Percentiles rank a stretch among this genome's conserved stretches.
Conservation (phyloP, 371 early-diverging fungal species). For the Mucor mucedo region DNA sequence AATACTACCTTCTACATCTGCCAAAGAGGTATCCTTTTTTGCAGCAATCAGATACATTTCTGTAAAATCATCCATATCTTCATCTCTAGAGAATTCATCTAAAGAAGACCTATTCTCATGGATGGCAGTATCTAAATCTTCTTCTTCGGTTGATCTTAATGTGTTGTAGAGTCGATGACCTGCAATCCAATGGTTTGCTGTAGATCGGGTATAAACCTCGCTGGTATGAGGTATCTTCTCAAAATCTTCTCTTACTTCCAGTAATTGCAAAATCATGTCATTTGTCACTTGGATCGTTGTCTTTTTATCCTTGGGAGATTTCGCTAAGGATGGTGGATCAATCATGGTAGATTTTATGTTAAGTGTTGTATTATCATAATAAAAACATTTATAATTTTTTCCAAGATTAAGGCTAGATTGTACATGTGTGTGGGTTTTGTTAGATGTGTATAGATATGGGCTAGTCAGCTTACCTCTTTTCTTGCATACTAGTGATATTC, state of each 20-base stretch:
- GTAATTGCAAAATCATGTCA: slow-evolving; percentile 52
- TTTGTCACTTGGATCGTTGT: slow-evolving; percentile 36
- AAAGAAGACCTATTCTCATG: slow-evolving; percentile 19
- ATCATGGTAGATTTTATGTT: slow-evolving; percentile 47
- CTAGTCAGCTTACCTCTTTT: slow-evolving; percentile 39
- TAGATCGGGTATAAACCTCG: slow-evolving; percentile 68
- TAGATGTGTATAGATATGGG: neutral
- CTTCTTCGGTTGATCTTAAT: slow-evolving; percentile 16
- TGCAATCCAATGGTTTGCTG: slow-evolving; percentile 65
- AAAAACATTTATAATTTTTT: slow-evolving; percentile 50
- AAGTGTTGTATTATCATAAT: slow-evolving; percentile 47
- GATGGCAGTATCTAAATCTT: slow-evolving; percentile 6
- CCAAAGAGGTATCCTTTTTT: slow-evolving; percentile 63
- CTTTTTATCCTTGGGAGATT: slow-evolving; percentile 18
- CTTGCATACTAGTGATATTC: slow-evolving; percentile 30
- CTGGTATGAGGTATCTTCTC: slow-evolving; percentile 54
- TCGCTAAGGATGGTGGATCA: slow-evolving; percentile 20
- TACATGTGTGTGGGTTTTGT: no score
- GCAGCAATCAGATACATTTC: slow-evolving; percentile 67
- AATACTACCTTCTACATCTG: slow-evolving; percentile 61
- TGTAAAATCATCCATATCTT: slow-evolving; percentile 30
- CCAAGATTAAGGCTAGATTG: slow-evolving; percentile 32
- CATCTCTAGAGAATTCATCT: slow-evolving; percentile 17
- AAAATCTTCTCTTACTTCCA: slow-evolving; percentile 63
- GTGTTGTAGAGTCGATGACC: slow-evolving; percentile 55